Evolutionary conservation across 2,329 filamentous ascomycete genomes (phyloP), one percentile per base, ranked within the genome.

Genomic region (Fusarium sp.): DNA sequence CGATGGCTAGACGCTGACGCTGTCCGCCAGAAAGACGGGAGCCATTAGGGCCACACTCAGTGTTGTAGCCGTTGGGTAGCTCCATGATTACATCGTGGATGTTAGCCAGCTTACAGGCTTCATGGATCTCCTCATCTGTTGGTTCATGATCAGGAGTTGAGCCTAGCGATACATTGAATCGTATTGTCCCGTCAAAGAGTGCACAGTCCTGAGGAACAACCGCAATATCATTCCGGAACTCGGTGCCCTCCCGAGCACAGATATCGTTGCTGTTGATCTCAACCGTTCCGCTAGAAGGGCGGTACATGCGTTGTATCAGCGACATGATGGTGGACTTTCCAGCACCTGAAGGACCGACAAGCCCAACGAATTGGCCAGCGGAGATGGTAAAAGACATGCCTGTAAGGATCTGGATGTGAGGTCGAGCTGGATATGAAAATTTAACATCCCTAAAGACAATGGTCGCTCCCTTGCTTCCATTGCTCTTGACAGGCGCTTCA

Each of bases 11-110:
- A 2, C 93, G 88, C 80, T 97, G 94, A 22, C 91, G 89, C 79
- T 97, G 94, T 0, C 94, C 94, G 4, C 93, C 94, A 0, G 92
- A 95, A 6, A 97, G 82, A 28, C 91, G 87, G 0, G 92, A 91
- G 5, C 92, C 93, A 70, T 92, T 91, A n/a, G 92, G 91, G 12
- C 95, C 88, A 31, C 91, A 85, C 68, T 88, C 86, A 0, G 91
- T 93, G 18, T 91, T 82, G 77, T 93, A 93, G 1, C 91, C 90
- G 20, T 91, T 82, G 0, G 91, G 91, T 22, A 94, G 82, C 2
- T 85, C 81, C 63, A 84, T 82, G 73, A 94, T 91, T 30, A 88
- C 89, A 31, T 93, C 90, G 80, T 93, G 91, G 70, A 94, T 92
- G 77, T 92, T 92, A 39, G 91, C 91, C 22, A 92, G 81, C 63